These are phyloP conservation scores for Isatis lusitanica DNA, from an alignment of 441 rosid species.

Conservation along the genomic window DNA sequence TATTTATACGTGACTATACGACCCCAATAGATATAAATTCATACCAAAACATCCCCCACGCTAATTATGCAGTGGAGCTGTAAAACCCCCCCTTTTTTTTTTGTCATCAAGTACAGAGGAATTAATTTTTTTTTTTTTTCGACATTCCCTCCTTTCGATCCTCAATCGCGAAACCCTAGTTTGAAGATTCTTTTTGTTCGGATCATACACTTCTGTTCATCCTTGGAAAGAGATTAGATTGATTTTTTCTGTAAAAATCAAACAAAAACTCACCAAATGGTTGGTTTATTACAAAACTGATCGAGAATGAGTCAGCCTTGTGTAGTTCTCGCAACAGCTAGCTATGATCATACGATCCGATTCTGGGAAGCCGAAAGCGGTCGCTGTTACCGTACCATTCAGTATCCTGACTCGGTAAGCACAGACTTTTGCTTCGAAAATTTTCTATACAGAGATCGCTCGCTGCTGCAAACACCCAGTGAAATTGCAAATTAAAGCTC, in stretches of 20 bases:
- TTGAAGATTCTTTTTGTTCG: not conserved
- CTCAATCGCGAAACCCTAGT: slow-evolving; percentile 13
- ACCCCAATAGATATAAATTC: not conserved
- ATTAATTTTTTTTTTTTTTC: not conserved
- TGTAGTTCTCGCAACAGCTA: slow-evolving; percentile 89
- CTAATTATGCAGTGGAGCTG: not conserved
- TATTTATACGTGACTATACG: not conserved
- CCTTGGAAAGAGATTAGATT: not conserved
- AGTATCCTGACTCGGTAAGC: slow-evolving; percentile 82
- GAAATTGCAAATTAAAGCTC: not conserved
- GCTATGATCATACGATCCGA: slow-evolving; percentile 88
- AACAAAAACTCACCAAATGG: not conserved
- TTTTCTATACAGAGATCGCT: not conserved
- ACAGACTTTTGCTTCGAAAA: no score
- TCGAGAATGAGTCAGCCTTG: slow-evolving; percentile 73
- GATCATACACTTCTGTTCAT: not conserved
- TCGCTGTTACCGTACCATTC: slow-evolving; percentile 90
- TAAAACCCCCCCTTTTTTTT: slow-evolving; percentile 1
- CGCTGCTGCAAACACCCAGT: not conserved
- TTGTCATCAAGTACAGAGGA: no score
- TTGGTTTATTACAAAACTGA: not conserved
- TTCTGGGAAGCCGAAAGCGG: slow-evolving; percentile 98
- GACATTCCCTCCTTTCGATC: not conserved
- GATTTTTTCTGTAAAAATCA: not conserved
- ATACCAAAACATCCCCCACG: not conserved